Conservation (phyloP, 495 filamentous ascomycete genomes). For the Penicillium steckii region DNA sequence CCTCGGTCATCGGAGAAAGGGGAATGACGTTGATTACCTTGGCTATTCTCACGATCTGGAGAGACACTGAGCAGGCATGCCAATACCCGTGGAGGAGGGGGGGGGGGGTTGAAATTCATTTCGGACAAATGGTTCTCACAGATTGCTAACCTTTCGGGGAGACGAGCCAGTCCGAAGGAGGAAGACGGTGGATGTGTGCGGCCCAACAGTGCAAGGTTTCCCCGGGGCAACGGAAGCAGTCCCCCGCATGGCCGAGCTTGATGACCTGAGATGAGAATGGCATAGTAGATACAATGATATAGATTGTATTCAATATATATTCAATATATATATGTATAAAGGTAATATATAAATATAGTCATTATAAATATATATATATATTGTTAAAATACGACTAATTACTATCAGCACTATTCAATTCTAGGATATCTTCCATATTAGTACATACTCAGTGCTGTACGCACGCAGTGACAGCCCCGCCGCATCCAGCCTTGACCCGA, state of each 20-base stretch:
- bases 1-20: neutral
- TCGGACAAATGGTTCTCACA: slow-evolving; percentile 21
- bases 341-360: neutral
- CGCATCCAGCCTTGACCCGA: slow-evolving; percentile 1
- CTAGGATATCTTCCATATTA: neutral
- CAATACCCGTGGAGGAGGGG: too few relatives aligned
- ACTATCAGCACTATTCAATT: neutral
- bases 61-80: neutral
- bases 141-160: neutral
- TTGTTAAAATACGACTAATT: too few relatives aligned
- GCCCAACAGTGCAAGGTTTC: slow-evolving; percentile 17
- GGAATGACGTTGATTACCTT: neutral
- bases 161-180: neutral
- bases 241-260: slow-evolving; percentile 39
- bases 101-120: slow-evolving; percentile 4
- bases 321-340: neutral
- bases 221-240: slow-evolving; percentile 47
- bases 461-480: neutral
- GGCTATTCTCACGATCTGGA: neutral
- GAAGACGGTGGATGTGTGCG: neutral
- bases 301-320: neutral
- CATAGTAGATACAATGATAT: neutral
- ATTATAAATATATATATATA: too few relatives aligned
- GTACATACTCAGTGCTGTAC: neutral
- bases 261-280: neutral